phyloP scores from a whole-genome alignment of 257 asterid genomes.

The Anisodus acutangulus region DNA sequence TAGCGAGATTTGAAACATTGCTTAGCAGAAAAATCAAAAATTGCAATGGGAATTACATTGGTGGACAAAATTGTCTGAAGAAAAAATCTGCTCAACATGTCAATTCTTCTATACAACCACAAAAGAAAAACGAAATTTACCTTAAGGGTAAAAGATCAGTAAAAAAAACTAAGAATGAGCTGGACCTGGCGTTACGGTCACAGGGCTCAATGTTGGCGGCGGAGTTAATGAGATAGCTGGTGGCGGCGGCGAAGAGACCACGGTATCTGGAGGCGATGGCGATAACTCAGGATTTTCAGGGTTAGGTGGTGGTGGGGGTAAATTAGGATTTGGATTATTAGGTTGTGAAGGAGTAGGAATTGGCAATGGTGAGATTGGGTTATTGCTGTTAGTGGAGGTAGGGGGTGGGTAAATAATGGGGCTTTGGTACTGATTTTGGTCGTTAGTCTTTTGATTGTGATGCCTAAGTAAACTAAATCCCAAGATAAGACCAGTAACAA shows the following conservation, averaged over 20 bases:
- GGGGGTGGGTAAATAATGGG: background rate
- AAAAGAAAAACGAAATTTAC: background rate
- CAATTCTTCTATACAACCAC: constrained; percentile 28
- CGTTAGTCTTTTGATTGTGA: constrained; percentile 35
- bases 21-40: background rate
- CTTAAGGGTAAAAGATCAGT: background rate
- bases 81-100: constrained; percentile 19
- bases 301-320: constrained; percentile 40
- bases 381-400: background rate
- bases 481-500: constrained; percentile 60
- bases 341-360: background rate
- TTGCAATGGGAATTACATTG: background rate
- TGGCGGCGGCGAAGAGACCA: too few relatives aligned
- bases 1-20: too few relatives aligned
- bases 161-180: constrained; percentile 43
- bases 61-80: background rate
- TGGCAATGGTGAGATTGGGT: constrained; percentile 29
- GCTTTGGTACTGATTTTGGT: constrained; percentile 30
- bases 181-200: constrained; percentile 72
- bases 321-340: background rate
- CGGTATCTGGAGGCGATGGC: constrained; percentile 44
- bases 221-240: constrained; percentile 53
- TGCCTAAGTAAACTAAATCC: constrained; percentile 62
- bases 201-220: constrained; percentile 64
- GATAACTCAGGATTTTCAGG: constrained; percentile 45